Evolutionary conservation across 2,329 filamentous ascomycete genomes (phyloP).

Genomic region (Cladophialophora carrionii): DNA sequence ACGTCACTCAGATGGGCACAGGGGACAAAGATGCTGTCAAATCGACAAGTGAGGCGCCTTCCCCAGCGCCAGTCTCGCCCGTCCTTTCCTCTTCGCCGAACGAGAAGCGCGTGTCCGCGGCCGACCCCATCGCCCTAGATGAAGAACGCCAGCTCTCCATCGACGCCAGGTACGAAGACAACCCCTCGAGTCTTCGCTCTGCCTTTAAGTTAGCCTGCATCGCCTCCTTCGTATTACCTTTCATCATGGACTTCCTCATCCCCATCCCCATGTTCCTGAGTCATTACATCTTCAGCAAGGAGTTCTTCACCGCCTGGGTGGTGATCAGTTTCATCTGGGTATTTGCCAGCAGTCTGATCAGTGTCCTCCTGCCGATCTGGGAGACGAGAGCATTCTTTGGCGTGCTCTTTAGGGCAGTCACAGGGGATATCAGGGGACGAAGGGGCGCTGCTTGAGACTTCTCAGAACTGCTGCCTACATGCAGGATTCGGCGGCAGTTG

Average conservation of each 20-base stretch:
- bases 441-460: background rate
- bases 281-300: constrained; percentile 76
- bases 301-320: constrained; percentile 82
- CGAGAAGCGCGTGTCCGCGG: constrained; percentile 18
- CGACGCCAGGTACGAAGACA: constrained; percentile 40
- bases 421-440: constrained; percentile 16
- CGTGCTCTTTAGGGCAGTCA: constrained; percentile 23
- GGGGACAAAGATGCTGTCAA: constrained; percentile 13
- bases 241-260: constrained; percentile 79
- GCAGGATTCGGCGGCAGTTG: background rate
- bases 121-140: constrained; percentile 35
- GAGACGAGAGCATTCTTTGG: constrained; percentile 46
- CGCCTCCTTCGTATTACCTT: constrained; percentile 64
- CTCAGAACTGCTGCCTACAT: background rate
- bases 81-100: constrained; percentile 12
- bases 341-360: constrained; percentile 47
- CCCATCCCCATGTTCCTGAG: constrained; percentile 88
- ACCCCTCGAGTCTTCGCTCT: constrained; percentile 41
- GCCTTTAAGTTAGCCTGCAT: constrained; percentile 55
- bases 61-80: constrained; percentile 12
- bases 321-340: constrained; percentile 74
- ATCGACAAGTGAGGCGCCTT: constrained; percentile 14
- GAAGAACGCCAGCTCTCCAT: constrained; percentile 40
- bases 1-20: constrained; percentile 2
- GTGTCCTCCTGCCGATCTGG: constrained; percentile 49